Percentiles rank a stretch among this genome's conserved stretches.
These are phyloP conservation scores for Boletus sensibilis DNA, from an alignment of 768 basidiomycete species.

Conservation along the genomic window DNA sequence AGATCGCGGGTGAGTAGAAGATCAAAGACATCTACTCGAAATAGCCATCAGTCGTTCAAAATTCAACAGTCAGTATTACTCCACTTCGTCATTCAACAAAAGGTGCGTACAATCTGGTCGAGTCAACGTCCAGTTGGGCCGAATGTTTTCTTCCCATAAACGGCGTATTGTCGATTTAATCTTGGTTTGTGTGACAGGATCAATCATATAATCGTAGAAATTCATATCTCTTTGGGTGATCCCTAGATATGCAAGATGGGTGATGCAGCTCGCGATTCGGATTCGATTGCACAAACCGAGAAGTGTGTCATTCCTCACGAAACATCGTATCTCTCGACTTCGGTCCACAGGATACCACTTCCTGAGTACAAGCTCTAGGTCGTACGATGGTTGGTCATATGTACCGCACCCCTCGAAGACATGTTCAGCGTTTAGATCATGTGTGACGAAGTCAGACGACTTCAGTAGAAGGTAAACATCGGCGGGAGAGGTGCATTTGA, in stretches of 20 bases:
- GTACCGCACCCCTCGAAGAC: conserved; percentile 68
- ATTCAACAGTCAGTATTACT: neutral
- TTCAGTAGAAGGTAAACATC: conserved; percentile 93
- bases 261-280: neutral
- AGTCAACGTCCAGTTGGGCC: conserved; percentile 51
- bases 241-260: conserved; percentile 40
- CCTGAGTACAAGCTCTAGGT: conserved; percentile 80
- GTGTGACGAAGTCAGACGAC: conserved; percentile 85
- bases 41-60: neutral
- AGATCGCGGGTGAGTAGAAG: conserved; percentile 83
- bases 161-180: conserved; percentile 50
- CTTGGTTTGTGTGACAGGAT: conserved; percentile 48
- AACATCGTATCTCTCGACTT: conserved; percentile 86
- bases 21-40: conserved; percentile 71
- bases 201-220: conserved; percentile 83
- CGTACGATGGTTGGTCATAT: conserved; percentile 39
- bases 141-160: conserved; percentile 73
- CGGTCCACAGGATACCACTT: conserved; percentile 89
- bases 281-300: conserved; percentile 51
- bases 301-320: conserved; percentile 70
- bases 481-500: conserved; percentile 83
- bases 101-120: conserved; percentile 62
- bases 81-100: neutral
- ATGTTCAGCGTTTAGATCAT: conserved; percentile 60
- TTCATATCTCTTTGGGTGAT: conserved; percentile 88